Evolutionary conservation across 768 basidiomycete genomes (phyloP), one percentile per base, ranked within the genome.

Genomic region (Tricholoma saponaceum): DNA sequence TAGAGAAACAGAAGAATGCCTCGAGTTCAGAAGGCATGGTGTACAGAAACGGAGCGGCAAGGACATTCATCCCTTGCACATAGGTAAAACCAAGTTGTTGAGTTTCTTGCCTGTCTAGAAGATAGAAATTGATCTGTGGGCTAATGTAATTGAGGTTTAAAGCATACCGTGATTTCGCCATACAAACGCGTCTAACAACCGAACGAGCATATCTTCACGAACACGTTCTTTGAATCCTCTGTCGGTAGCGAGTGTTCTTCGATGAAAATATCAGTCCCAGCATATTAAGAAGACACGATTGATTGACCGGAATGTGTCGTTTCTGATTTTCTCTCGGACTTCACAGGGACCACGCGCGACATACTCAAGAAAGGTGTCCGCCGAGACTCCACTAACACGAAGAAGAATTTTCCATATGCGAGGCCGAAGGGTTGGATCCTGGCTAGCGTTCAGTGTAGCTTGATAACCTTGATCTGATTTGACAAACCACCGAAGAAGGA

Each of bases 41-140:
- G 68, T 97, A 99, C 26, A 99, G 80, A 72, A 98, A 99, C 0
- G 97, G 97, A 2, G 97, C 97, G 20, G 95, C 94, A 33, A 99
- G 85, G 50, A 98, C 97, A 69, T 99, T 99, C 94, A 97, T 98
- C 28, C 97, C 97, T 73, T 99, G 96, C 8, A 99, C 95, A 66
- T 98, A 99, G 28, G 92, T 94, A 72, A 98, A 97, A 8, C 84
- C 91, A 41, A 92, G 80, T 57, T 85, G 86, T n/a, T 89, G 83
- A 0, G 76, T 78, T 65, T 92, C 89, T 71, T 89, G 86, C 61
- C 85, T 79, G 65, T 93, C 91, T 93, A 62, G 9, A 37, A 33
- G 23, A 22, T 13, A 30, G 13, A 53, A 52, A 35, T 41, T 41
- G 28, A 49, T 22, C 14, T 4, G 18, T 41, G 41, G 10, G 14